Evolutionary conservation across 2,329 filamentous ascomycete species (phyloP).

Genomic region (Fusarium anguioides): DNA sequence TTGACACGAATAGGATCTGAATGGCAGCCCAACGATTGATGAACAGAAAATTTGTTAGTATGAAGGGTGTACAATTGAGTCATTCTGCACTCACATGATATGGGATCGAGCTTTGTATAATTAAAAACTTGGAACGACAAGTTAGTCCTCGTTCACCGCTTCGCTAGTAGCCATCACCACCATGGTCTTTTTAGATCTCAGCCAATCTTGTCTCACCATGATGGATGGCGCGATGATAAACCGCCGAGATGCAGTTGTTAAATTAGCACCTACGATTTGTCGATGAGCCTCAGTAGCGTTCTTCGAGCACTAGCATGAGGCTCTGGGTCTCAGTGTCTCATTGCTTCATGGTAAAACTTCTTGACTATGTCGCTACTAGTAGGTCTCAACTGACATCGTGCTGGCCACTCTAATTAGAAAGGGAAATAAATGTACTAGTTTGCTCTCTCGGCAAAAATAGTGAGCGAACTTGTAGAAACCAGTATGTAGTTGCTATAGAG

Average conservation of each 20-base stretch:
- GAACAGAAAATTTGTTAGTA: neutral
- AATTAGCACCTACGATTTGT: neutral
- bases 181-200: neutral
- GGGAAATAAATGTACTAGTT: too few relatives aligned
- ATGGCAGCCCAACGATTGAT: neutral
- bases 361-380: too few relatives aligned
- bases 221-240: neutral
- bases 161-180: neutral
- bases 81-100: neutral
- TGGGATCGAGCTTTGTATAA: neutral
- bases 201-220: neutral
- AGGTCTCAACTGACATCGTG: neutral
- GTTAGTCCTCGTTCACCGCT: slow-evolving; percentile 22
- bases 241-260: neutral
- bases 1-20: too few relatives aligned
- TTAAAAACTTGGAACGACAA: neutral
- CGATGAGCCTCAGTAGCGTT: neutral
- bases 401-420: too few relatives aligned
- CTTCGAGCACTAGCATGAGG: neutral
- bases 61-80: neutral
- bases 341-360: neutral
- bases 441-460: too few relatives aligned
- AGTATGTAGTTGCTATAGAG: neutral
- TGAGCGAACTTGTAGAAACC: too few relatives aligned
- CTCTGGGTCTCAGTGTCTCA: neutral